phyloP scores from a whole-genome alignment of 2,329 filamentous ascomycete genomes.

The Achaetomium macrosporum region DNA sequence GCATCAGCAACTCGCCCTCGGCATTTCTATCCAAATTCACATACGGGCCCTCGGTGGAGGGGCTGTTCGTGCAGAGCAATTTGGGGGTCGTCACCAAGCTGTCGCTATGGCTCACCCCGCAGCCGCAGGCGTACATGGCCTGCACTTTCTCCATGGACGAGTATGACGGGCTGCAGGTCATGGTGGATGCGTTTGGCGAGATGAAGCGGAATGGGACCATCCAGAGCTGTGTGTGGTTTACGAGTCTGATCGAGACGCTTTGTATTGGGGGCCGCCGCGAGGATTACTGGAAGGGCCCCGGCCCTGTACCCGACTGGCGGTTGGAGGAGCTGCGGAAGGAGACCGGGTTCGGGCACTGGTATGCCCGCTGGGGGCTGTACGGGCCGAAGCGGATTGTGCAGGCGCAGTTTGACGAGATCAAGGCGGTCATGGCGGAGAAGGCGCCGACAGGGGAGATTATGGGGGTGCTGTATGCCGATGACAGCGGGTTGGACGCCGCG shows the following conservation, averaged over 20 bases:
- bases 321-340: constrained; percentile 38
- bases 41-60: constrained; percentile 39
- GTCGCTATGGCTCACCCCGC: constrained; percentile 39
- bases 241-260: constrained; percentile 41
- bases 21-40: constrained; percentile 34
- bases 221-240: constrained; percentile 39
- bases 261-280: constrained; percentile 38
- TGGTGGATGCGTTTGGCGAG: constrained; percentile 40
- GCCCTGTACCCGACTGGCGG: constrained; percentile 41
- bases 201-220: constrained; percentile 39
- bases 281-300: constrained; percentile 39
- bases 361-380: constrained; percentile 40
- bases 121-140: constrained; percentile 41
- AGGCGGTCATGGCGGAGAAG: constrained; percentile 30
- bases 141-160: constrained; percentile 42
- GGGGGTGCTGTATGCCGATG: constrained; percentile 34
- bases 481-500: constrained; percentile 35
- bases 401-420: constrained; percentile 39
- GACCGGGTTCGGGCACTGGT: constrained; percentile 39
- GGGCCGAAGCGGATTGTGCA: constrained; percentile 37
- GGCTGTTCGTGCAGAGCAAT: constrained; percentile 48
- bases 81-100: constrained; percentile 52
- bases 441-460: constrained; percentile 34
- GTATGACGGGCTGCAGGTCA: constrained; percentile 39
- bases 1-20: constrained; percentile 35